These are phyloP conservation scores for Azolla pinnata DNA, from an alignment of 75 land plant species.

Conservation along the genomic window DNA sequence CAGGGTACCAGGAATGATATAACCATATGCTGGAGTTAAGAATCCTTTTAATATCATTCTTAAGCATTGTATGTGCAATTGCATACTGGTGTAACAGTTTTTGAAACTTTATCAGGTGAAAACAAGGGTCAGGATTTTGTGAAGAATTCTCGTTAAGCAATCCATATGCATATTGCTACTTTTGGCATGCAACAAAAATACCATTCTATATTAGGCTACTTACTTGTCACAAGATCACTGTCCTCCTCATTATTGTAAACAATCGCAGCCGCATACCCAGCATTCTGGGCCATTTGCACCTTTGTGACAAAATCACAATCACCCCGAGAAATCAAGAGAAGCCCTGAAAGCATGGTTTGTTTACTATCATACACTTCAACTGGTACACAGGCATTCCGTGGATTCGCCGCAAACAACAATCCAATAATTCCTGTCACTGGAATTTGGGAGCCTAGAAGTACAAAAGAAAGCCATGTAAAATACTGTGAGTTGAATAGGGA, in stretches of 20 bases:
- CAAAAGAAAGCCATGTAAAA: too few species aligned
- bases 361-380: constrained; percentile 8
- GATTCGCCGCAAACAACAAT: constrained; percentile 24
- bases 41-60: too few species aligned
- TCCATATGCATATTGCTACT: too few species aligned
- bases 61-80: too few species aligned
- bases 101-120: too few species aligned
- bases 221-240: constrained; percentile 37
- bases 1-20: too few species aligned
- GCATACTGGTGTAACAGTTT: too few species aligned
- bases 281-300: constrained; percentile 37
- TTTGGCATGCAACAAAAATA: too few species aligned
- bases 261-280: constrained; percentile 32
- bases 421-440: constrained; percentile 34
- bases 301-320: constrained; percentile 34
- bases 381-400: constrained; percentile 28
- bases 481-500: too few species aligned
- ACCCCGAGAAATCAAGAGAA: constrained; percentile 33
- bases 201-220: constrained; percentile 4
- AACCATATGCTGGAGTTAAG: too few species aligned
- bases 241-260: constrained; percentile 34
- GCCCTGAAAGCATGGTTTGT: constrained; percentile 3
- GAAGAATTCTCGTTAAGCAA: too few species aligned
- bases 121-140: too few species aligned
- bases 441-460: constrained; percentile 26